Conservation (phyloP, 140 eudicot species). For the Senecio squalidus region DNA sequence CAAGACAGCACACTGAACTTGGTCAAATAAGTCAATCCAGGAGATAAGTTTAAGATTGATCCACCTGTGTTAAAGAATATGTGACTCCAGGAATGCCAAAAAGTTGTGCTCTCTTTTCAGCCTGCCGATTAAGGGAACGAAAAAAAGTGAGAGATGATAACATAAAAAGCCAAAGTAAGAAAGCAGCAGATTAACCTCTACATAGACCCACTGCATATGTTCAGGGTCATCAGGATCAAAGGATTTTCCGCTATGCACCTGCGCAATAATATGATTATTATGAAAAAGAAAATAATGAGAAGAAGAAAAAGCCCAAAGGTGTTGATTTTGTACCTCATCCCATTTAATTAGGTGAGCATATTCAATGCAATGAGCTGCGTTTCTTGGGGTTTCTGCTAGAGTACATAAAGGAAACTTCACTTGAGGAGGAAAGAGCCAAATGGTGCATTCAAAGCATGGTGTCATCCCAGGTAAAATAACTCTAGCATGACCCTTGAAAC, state of each 20-base stretch:
- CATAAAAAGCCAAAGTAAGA: not conserved
- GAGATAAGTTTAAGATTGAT: not conserved
- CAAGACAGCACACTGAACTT: too few species aligned
- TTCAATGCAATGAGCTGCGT: slow-evolving; percentile 96
- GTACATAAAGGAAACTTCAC: slow-evolving; percentile 96
- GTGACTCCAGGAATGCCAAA: slow-evolving; percentile 98
- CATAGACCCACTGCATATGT: slow-evolving; percentile 96
- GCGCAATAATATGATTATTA: slow-evolving; percentile 20
- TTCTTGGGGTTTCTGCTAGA: slow-evolving; percentile 95
- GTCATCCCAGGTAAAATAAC: slow-evolving; percentile 83
- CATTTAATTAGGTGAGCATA: slow-evolving; percentile 94
- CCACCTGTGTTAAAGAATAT: slow-evolving; percentile 86
- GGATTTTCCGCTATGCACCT: slow-evolving; percentile 77
- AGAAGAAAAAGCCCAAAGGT: not conserved
- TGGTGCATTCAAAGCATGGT: slow-evolving; percentile 95
- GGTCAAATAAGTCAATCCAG: not conserved
- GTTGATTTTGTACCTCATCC: slow-evolving; percentile 80
- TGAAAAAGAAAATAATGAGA: not conserved
- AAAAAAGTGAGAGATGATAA: slow-evolving; percentile 4
- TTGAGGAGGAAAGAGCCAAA: slow-evolving; percentile 99
- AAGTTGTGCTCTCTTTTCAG: slow-evolving; percentile 89
- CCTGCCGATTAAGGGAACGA: slow-evolving; percentile 32
- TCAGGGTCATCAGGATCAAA: slow-evolving; percentile 96
- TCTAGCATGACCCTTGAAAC: slow-evolving; percentile 97
- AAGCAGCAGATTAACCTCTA: slow-evolving; percentile 47